These are phyloP conservation scores for Diplosphaera chodatii DNA, from an alignment of 139 green algal species.

Conservation along the genomic window DNA sequence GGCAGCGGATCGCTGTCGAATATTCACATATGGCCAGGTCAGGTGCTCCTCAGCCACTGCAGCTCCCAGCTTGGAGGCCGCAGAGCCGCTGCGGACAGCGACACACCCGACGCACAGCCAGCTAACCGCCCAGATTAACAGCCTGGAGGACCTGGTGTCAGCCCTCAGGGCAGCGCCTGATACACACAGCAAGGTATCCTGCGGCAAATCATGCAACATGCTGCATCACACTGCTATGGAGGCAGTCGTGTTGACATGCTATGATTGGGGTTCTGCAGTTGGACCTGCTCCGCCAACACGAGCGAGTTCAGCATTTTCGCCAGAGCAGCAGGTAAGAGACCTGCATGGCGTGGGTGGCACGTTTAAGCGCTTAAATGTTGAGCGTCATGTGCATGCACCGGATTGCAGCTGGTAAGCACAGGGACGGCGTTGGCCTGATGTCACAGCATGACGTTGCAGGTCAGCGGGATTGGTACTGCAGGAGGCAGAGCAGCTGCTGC, in stretches of 20 bases:
- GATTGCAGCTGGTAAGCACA: too few relatives aligned
- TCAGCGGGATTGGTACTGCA: neutral
- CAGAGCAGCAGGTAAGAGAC: neutral
- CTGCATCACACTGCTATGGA: neutral
- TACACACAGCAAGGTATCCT: slow-evolving; percentile 16
- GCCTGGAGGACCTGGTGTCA: slow-evolving; percentile 5
- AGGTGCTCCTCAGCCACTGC: neutral
- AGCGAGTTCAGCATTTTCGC: neutral
- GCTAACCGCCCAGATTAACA: neutral
- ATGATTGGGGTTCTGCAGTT: neutral
- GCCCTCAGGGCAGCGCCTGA: neutral
- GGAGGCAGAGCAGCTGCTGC: slow-evolving; percentile 9
- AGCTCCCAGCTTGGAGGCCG: neutral
- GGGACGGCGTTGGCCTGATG: too few relatives aligned
- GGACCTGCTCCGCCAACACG: neutral
- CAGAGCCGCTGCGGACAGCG: too few relatives aligned
- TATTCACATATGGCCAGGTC: neutral
- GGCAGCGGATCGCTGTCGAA: neutral
- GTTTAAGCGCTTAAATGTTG: too few relatives aligned
- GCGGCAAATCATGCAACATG: too few relatives aligned
- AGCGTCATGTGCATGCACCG: too few relatives aligned
- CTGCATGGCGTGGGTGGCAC: neutral
- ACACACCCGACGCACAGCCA: neutral
- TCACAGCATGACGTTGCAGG: neutral
- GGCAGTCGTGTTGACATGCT: neutral